A percentile compares a stretch with the other conserved stretches of the same genome.
Conservation (phyloP, 164 flowering plant genomes). For the Vitis amurensis region DNA sequence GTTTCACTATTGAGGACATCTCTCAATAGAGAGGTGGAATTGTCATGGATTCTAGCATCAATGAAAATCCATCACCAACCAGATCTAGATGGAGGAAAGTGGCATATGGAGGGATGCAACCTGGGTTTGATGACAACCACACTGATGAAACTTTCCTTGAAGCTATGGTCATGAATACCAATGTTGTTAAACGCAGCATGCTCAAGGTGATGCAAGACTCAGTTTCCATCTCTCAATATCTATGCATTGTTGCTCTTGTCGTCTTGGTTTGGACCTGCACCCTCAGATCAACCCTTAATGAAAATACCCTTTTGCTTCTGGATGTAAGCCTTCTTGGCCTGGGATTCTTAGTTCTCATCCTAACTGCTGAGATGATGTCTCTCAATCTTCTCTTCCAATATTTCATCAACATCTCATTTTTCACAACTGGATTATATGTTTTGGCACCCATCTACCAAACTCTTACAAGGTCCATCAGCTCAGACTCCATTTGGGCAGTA, state of each 20-base stretch:
- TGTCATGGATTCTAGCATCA: constrained; percentile 21
- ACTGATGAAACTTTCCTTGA: constrained; percentile 85
- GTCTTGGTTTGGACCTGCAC: constrained; percentile 85
- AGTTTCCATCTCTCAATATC: constrained; percentile 70
- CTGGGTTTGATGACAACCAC: constrained; percentile 92
- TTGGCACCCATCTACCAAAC: constrained; percentile 89
- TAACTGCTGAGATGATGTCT: constrained; percentile 67
- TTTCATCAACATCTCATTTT: constrained; percentile 67
- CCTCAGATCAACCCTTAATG: constrained; percentile 55
- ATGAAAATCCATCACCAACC: constrained; percentile 25
- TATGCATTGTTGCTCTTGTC: constrained; percentile 83
- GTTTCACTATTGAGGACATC: not conserved
- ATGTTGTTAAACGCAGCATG: constrained; percentile 58
- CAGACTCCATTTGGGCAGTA: constrained; percentile 91
- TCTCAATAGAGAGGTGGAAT: not conserved
- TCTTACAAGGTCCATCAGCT: constrained; percentile 85
- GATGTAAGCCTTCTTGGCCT: constrained; percentile 60
- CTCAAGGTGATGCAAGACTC: constrained; percentile 51
- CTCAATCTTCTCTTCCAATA: constrained; percentile 52
- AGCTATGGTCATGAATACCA: constrained; percentile 95
- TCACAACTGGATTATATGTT: constrained; percentile 67
- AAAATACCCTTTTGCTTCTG: constrained; percentile 58
- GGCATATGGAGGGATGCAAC: constrained; percentile 99
- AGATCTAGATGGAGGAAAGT: constrained; percentile 82
- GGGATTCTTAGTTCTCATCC: constrained; percentile 70